Base-by-base conservation (phyloP, 345 rosid genomes). In the Rhizophora mangle region DNA sequence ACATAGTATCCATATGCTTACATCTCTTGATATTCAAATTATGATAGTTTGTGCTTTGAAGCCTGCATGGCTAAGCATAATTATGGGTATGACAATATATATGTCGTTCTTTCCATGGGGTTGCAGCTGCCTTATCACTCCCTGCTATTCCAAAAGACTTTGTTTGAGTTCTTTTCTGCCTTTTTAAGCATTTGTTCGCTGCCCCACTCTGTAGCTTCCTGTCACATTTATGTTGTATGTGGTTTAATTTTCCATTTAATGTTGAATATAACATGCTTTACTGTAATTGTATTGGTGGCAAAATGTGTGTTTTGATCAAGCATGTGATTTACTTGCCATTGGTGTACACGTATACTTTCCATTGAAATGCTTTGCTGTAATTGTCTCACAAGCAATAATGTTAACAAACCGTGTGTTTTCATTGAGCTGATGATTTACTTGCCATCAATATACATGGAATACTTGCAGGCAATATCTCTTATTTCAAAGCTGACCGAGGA, bases 401-500 rank as follows among this genome's bases (percentile, higher is more conserved):
- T 54, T 21, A 20, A 6, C 15, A 21, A 54, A 21, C 21, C 2
- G 27, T 20, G 26, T 21, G 27, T 37, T 54, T 54, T 54, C 58
- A 6, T 54, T 10, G 26, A 54, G 58, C 58, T 6, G 31, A 58
- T 31, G 58, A 54, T 67, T 0, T 65, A 60, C 36, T 68, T 71
- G 63, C 57, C 27, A 29, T 27, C 56, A 20, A 37, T 63, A 37
- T 31, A 8, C 70, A 63, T 66, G 32, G 57, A 59, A 11, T 59
- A 60, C 60, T 65, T 77, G 80, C 86, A 87, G 95, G 85, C 82
- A 21, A 82, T 58, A 74, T 70, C 83, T 62, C 81, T 87, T 52
- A 76, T 87, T 49, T 73, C 85, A 39, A 87, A 85, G 86, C 80
- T 89, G 78, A 85, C 81, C 1, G 87, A 79, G 72, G 95, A 89